Evolutionary conservation across 2,329 filamentous ascomycete genomes (phyloP).

Genomic region (Penicillium sp.): DNA sequence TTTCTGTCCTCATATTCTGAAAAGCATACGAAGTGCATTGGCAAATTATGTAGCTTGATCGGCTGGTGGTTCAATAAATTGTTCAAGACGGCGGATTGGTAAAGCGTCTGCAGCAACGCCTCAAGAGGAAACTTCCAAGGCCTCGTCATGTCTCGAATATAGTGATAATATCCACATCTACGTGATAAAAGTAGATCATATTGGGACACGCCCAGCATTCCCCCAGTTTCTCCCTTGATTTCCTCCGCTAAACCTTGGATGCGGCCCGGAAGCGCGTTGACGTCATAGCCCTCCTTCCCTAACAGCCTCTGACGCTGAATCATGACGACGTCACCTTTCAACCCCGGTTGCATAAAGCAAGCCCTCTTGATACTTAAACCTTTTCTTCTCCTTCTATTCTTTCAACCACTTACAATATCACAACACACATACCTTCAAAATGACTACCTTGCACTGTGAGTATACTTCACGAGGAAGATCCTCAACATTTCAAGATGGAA

Average conservation of each 20-base stretch:
- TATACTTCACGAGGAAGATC: neutral
- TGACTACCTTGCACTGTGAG: constrained; percentile 12
- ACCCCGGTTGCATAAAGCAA: constrained; percentile 4
- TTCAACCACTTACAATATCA: neutral
- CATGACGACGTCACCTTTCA: constrained; percentile 12
- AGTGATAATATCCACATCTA: neutral
- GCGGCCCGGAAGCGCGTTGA: neutral
- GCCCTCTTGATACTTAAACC: constrained; percentile 4
- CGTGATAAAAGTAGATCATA: neutral
- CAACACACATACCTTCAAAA: neutral
- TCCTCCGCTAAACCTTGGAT: neutral
- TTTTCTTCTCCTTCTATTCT: neutral
- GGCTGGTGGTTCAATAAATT: too few relatives aligned
- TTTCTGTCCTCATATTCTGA: too few relatives aligned
- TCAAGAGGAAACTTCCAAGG: neutral
- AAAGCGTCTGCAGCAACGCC: neutral
- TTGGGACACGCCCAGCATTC: neutral
- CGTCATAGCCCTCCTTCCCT: constrained; percentile 9
- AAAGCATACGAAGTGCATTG: too few relatives aligned
- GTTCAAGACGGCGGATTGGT: neutral
- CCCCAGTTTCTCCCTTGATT: neutral
- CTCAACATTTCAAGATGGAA: too few relatives aligned
- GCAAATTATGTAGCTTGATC: too few relatives aligned
- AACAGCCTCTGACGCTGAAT: constrained; percentile 1
- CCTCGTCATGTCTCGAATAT: neutral